Base-by-base conservation (phyloP, 2,329 filamentous ascomycete species). In the Macrophomina pseudophaseolina region DNA sequence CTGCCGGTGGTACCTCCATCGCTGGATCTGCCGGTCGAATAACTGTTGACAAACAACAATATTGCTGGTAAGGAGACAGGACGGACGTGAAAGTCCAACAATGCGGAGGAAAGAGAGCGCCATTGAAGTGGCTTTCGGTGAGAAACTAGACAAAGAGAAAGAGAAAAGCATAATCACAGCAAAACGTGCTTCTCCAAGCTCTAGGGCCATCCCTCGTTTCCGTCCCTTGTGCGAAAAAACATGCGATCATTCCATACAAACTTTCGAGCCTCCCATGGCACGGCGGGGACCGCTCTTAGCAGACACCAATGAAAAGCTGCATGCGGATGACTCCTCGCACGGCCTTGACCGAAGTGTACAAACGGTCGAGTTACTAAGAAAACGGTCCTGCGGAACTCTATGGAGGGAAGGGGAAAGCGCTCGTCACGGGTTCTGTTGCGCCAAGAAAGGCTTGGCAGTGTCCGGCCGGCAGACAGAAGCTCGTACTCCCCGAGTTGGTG, bases 161-260 rank as follows among this genome's bases (percentile, higher is more conserved):
- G n/a, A 38, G n/a, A 30, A 7, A 6, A 11, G 1, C 30, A 8
- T 38, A 11, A 33, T n/a, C 12, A 12, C 1, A 33, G 28, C 12
- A 18, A 16, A 60, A 46, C 40, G n/a, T 23, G 16, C 40, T 49
- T 23, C 30, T 32, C 32, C 30, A 30, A 35, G 9, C 23, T 38
- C 30, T 38, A 8, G 18, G n/a, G 23, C 16, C 58, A 62, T 40
- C 58, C 58, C 58, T 62, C 23, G 58, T 49, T 62, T 49, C 58
- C 12, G 4, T 35, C 2, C n/a, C 11, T 38, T 38, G 6, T 38
- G 35, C 1, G 3, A 38, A 12, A 38, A 38, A 38, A 38, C 35
- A 38, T 38, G 6, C 35, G 35, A 38, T 38, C 35, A 38, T 7
- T 38, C 35, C 35, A 38, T 7, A 51, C 32, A 35, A 23, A 49